These are phyloP conservation scores for Favolaschia claudopus DNA, from an alignment of 768 basidiomycete species.

Conservation along the genomic window DNA sequence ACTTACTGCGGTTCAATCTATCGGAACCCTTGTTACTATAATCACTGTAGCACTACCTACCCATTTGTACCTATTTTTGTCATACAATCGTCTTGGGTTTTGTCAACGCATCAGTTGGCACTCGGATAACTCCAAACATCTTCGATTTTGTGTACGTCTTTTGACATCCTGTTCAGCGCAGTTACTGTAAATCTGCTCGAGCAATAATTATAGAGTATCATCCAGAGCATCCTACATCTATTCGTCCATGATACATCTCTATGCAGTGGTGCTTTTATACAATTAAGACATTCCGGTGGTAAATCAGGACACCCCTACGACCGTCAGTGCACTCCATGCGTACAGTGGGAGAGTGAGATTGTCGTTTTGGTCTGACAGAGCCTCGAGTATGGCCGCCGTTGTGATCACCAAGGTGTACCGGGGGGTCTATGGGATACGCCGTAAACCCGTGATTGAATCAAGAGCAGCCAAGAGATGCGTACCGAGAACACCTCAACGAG, in stretches of 20 bases:
- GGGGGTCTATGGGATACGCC: constrained; percentile 53
- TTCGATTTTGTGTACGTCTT: background rate
- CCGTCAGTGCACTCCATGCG: constrained; percentile 88
- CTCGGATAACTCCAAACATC: too few relatives aligned
- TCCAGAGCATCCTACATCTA: too few relatives aligned
- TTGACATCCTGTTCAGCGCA: background rate
- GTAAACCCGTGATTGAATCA: background rate
- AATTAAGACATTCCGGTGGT: background rate
- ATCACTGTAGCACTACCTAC: constrained; percentile 15
- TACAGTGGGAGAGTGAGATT: constrained; percentile 96
- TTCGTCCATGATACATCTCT: background rate
- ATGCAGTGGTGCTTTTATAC: too few relatives aligned
- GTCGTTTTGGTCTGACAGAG: constrained; percentile 94
- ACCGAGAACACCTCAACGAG: constrained; percentile 82
- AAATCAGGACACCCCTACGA: constrained; percentile 47
- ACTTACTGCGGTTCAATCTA: constrained; percentile 20
- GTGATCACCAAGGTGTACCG: constrained; percentile 71
- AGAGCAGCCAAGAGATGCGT: constrained; percentile 39
- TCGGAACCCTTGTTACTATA: constrained; percentile 15
- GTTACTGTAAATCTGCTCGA: background rate
- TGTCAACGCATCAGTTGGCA: constrained; percentile 4
- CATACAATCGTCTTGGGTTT: constrained; percentile 7
- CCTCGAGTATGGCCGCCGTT: constrained; percentile 84
- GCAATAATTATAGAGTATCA: too few relatives aligned
- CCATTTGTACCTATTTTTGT: constrained; percentile 10